Conservation (phyloP, 352 stramenopile genomes). For the Phytophthora pini region DNA sequence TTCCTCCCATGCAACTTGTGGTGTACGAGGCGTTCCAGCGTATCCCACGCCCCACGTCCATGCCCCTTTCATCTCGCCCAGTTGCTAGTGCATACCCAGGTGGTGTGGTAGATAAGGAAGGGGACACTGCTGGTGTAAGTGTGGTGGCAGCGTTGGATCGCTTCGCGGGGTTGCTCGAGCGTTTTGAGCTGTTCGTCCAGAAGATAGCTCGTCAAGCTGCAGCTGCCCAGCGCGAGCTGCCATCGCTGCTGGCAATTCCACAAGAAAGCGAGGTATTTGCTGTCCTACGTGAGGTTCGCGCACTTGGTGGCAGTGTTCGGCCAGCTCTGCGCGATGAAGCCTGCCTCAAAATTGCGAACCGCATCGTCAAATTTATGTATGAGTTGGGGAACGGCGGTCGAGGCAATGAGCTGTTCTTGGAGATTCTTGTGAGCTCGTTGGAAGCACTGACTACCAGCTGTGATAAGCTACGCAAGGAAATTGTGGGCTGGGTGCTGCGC, state of each 20-base stretch:
- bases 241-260: slow-evolving; percentile 72
- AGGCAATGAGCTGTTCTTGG: slow-evolving; percentile 93
- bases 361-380: slow-evolving; percentile 98
- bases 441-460: slow-evolving; percentile 93
- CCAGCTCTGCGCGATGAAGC: slow-evolving; percentile 88
- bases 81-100: slow-evolving; percentile 39
- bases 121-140: slow-evolving; percentile 59
- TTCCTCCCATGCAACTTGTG: slow-evolving; percentile 93
- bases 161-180: slow-evolving; percentile 86
- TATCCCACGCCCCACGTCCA: slow-evolving; percentile 91
- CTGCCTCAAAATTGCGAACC: slow-evolving; percentile 95
- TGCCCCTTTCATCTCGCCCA: slow-evolving; percentile 75
- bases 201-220: slow-evolving; percentile 83
- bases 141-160: slow-evolving; percentile 79
- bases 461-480: slow-evolving; percentile 94
- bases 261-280: slow-evolving; percentile 86
- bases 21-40: slow-evolving; percentile 99
- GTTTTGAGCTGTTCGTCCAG: slow-evolving; percentile 90
- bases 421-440: slow-evolving; percentile 95
- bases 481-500: slow-evolving; percentile 94
- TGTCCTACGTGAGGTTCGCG: slow-evolving; percentile 80
- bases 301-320: slow-evolving; percentile 79
- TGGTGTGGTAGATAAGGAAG: slow-evolving; percentile 52
- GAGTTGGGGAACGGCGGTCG: slow-evolving; percentile 85
- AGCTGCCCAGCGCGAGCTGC: slow-evolving; percentile 76